Evolutionary conservation across 768 basidiomycete genomes (phyloP), one percentile per base, ranked within the genome.

Genomic region (Cyathus striatus): DNA sequence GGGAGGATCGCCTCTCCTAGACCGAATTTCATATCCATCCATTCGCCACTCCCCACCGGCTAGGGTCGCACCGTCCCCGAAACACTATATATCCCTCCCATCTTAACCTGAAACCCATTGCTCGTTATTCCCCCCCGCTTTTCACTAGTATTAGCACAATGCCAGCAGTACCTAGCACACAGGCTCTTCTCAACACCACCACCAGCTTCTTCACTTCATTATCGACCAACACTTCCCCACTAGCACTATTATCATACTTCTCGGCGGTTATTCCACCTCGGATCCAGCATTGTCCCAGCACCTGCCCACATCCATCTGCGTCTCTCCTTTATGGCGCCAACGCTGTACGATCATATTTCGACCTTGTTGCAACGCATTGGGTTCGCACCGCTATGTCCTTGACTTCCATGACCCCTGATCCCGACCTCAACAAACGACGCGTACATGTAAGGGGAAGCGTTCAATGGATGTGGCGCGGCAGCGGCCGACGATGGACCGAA

Each of bases 311-410:
- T 42, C 64, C 68, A 4, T 50, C 57, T 17, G 44, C 63, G 3
- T 65, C 66, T 1, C 59, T 65, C 9, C 50, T 74, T 4, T 52
- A 59, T 23, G 74, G 74, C 6, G 48, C 61, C 12, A 73, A 75
- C 41, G 74, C 69, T 13, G 56, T 75, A 22, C 68, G 73, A 16
- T 76, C 74, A 1, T 76, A 75, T 48, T 72, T 75, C 39, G 73
- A 76, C 53, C 54, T 75, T 34, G 53, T 74, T 23, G 62, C 68
- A 13, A 72, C 72, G 2, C 64, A 75, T 49, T 76, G 68, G 65
- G 60, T 55, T 4, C 66, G 72, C 6, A 57, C 64, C 1, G 49
- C 62, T 17, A 46, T 63, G 14, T 16, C 54, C 41, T 43, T 52
- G 22, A 52, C 61, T 46, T 40, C 52, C 45, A 47, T 57, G 4